Conservation (phyloP, 176 grass and related monocot species). For the Pontederia paniculata region DNA sequence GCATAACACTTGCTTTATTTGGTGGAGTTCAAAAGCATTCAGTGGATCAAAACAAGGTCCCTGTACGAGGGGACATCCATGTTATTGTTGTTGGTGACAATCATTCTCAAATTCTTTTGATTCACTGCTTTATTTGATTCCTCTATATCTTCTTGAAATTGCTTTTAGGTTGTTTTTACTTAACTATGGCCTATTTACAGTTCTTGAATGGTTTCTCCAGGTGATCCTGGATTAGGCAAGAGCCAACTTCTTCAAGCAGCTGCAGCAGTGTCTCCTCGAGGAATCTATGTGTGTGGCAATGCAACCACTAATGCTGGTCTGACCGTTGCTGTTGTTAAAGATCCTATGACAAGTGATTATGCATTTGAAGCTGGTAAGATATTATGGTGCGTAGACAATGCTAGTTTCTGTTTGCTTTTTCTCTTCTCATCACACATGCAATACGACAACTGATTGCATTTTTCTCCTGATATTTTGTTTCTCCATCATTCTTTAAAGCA, state of each 20-base stretch:
- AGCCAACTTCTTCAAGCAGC: constrained; percentile 90
- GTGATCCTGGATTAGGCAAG: constrained; percentile 89
- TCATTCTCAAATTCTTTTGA: constrained; percentile 5
- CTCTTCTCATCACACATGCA: too few species aligned
- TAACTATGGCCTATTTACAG: background rate
- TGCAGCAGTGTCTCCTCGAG: constrained; percentile 64
- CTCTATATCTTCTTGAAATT: background rate
- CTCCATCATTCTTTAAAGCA: too few species aligned
- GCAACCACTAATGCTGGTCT: constrained; percentile 91
- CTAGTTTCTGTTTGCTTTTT: background rate
- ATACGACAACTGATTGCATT: too few species aligned
- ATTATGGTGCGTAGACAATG: constrained; percentile 6
- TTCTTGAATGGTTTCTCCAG: constrained; percentile 17
- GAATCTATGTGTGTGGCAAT: constrained; percentile 94
- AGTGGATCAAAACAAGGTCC: constrained; percentile 82
- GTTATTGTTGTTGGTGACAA: constrained; percentile 70
- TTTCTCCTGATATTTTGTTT: too few species aligned
- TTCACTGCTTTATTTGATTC: background rate
- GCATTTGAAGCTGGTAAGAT: constrained; percentile 89
- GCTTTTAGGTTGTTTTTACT: background rate
- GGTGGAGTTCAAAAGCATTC: constrained; percentile 84
- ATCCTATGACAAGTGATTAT: constrained; percentile 94
- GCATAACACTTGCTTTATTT: constrained; percentile 78
- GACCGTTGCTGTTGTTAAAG: constrained; percentile 95
- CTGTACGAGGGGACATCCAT: constrained; percentile 87